Conservation (phyloP, 495 filamentous ascomycete genomes). For the Extremus antarcticus region DNA sequence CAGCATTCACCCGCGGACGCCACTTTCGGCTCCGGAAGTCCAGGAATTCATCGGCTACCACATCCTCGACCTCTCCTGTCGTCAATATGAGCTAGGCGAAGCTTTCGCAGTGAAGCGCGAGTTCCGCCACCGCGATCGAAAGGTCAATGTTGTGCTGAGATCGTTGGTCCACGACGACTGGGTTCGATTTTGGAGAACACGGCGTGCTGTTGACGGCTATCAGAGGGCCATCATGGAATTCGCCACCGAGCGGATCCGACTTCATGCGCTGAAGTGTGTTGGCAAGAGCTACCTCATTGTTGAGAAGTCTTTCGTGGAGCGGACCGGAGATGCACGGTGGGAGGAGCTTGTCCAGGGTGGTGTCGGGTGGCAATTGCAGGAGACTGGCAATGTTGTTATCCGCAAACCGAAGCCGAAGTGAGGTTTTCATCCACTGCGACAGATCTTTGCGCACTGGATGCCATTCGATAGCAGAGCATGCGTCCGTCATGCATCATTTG, state of each 20-base stretch:
- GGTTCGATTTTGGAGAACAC: conserved; percentile 61
- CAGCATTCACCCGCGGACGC: conserved; percentile 47
- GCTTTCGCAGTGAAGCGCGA: conserved; percentile 54
- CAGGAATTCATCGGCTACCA: conserved; percentile 70
- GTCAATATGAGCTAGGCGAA: conserved; percentile 59
- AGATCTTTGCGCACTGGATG: too few relatives aligned
- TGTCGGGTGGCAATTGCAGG: conserved; percentile 60
- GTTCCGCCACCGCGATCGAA: conserved; percentile 50
- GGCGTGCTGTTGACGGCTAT: conserved; percentile 63
- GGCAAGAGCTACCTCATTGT: conserved; percentile 69
- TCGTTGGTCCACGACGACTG: conserved; percentile 75
- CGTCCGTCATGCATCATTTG: too few relatives aligned
- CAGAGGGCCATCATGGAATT: conserved; percentile 67
- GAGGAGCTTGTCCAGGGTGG: conserved; percentile 53
- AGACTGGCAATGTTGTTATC: conserved; percentile 17
- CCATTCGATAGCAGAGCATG: too few relatives aligned
- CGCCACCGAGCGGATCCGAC: conserved; percentile 57
- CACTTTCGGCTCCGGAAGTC: conserved; percentile 55
- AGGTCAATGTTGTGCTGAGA: conserved; percentile 54
- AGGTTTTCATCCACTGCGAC: background rate
- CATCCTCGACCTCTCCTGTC: conserved; percentile 80
- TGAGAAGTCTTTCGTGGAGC: conserved; percentile 53
- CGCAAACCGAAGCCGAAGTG: conserved; percentile 21
- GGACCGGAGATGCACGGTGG: conserved; percentile 53
- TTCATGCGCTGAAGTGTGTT: conserved; percentile 70